These are phyloP conservation scores for Alternaria postmessia DNA, from an alignment of 2,329 filamentous ascomycete species.

Conservation along the genomic window DNA sequence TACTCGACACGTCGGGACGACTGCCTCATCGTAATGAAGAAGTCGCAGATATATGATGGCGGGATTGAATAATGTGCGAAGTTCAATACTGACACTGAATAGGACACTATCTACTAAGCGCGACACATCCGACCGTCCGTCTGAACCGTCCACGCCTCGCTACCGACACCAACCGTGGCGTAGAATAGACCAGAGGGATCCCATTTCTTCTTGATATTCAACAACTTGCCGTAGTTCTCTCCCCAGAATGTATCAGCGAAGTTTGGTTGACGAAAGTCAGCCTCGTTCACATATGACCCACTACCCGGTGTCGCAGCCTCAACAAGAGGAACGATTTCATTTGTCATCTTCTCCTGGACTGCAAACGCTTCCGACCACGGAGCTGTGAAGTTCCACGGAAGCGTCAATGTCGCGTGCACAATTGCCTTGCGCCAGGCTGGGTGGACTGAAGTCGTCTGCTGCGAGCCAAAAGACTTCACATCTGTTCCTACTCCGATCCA, in stretches of 20 bases:
- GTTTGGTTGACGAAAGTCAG: conserved; percentile 29
- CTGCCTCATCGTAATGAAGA: background rate
- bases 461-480: conserved; percentile 20
- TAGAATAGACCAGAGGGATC: conserved; percentile 43
- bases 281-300: conserved; percentile 40
- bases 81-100: background rate
- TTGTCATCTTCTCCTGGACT: conserved; percentile 28
- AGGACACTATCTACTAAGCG: background rate
- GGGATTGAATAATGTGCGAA: background rate
- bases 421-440: conserved; percentile 33
- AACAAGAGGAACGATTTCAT: conserved; percentile 26
- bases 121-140: conserved; percentile 27
- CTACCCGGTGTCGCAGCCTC: conserved; percentile 28
- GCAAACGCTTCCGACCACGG: conserved; percentile 27
- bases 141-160: conserved; percentile 32
- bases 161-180: conserved; percentile 37
- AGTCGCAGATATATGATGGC: background rate
- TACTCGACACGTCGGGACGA: background rate
- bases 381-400: conserved; percentile 31
- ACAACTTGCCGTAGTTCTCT: conserved; percentile 32
- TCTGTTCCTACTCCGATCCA: conserved; percentile 30
- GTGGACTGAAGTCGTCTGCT: conserved; percentile 30
- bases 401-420: conserved; percentile 27
- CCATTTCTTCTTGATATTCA: conserved; percentile 39
- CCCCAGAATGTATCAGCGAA: conserved; percentile 37